Conservation (phyloP, 2,329 filamentous ascomycete genomes). For the Incumbomyces lentus region DNA sequence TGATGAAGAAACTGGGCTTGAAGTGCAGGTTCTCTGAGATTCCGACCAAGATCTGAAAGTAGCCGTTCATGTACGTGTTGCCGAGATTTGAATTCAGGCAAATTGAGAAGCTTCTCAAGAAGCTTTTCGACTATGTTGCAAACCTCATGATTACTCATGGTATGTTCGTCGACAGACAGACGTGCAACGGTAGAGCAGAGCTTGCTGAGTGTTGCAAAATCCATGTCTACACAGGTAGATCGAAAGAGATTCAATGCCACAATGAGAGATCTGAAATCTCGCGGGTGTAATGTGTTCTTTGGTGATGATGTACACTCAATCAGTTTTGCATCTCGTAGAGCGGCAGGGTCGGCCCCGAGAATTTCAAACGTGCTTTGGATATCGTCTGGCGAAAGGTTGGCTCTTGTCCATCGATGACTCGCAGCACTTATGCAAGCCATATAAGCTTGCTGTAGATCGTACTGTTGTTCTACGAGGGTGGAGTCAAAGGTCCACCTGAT, state of each 20-base stretch:
- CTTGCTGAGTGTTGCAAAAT: constrained; percentile 16
- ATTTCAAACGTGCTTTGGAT: constrained; percentile 14
- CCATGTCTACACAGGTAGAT: constrained; percentile 16
- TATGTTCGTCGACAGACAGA: constrained; percentile 13
- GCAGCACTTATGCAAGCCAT: constrained; percentile 41
- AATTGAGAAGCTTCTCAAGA: constrained; percentile 11
- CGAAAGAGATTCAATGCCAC: constrained; percentile 13
- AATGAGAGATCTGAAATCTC: constrained; percentile 14
- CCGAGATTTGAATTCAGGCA: constrained; percentile 10
- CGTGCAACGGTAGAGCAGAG: constrained; percentile 16
- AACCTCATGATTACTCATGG: constrained; percentile 15
- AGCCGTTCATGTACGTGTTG: constrained; percentile 14
- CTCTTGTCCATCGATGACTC: constrained; percentile 24
- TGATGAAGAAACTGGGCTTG: constrained; percentile 32
- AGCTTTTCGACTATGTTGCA: constrained; percentile 13
- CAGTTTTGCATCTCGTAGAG: constrained; percentile 9
- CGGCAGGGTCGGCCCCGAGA: constrained; percentile 14
- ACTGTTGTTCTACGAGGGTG: constrained; percentile 39
- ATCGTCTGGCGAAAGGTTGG: constrained; percentile 12
- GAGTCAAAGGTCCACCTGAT: constrained; percentile 50
- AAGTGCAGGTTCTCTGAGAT: constrained; percentile 28
- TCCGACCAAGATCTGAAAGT: constrained; percentile 11
- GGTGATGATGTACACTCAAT: constrained; percentile 12
- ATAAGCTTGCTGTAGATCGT: constrained; percentile 52
- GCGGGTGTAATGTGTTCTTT: constrained; percentile 3